Percentiles rank a stretch among this genome's conserved stretches.
phyloP scores from a whole-genome alignment of 352 stramenopile genomes.

The Pythium folliculosum region DNA sequence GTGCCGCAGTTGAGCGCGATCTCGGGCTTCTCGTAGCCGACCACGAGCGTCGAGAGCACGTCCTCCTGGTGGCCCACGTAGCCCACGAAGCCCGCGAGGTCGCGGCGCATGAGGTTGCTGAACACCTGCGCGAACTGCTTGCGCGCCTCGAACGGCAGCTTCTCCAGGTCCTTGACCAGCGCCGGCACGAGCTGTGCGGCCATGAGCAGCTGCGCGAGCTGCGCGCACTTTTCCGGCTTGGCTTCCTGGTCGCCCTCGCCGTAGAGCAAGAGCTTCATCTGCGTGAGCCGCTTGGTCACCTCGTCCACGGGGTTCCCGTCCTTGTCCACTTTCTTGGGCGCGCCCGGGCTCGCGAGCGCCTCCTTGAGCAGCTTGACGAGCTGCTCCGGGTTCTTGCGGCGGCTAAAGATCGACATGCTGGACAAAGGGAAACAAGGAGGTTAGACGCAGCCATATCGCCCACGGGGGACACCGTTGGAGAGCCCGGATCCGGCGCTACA shows the following conservation, averaged over 20 bases:
- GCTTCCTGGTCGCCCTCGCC: conserved; percentile 77
- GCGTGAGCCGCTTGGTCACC: conserved; percentile 79
- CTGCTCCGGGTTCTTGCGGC: conserved; percentile 80
- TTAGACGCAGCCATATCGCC: neutral
- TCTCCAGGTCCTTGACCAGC: conserved; percentile 65
- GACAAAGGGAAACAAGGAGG: neutral
- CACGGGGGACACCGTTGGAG: neutral
- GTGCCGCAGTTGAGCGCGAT: conserved; percentile 89
- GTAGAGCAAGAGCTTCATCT: conserved; percentile 87
- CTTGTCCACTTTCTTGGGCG: conserved; percentile 58
- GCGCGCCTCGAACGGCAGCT: conserved; percentile 84
- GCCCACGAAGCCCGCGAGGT: conserved; percentile 77
- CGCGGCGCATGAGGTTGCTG: conserved; percentile 89
- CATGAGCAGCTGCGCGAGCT: conserved; percentile 79
- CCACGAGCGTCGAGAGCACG: conserved; percentile 79
- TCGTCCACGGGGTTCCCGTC: conserved; percentile 63
- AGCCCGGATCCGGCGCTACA: neutral
- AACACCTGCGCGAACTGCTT: conserved; percentile 89
- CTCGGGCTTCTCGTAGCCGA: conserved; percentile 84
- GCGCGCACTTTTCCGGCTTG: conserved; percentile 77
- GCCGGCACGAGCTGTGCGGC: conserved; percentile 63
- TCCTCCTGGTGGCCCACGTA: conserved; percentile 76
- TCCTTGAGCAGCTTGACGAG: conserved; percentile 83
- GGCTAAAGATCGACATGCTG: conserved; percentile 70
- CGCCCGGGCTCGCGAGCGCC: conserved; percentile 53